Evolutionary conservation across 805 yeast species (phyloP).

Genomic region (Danielozyma ontarioensis): DNA sequence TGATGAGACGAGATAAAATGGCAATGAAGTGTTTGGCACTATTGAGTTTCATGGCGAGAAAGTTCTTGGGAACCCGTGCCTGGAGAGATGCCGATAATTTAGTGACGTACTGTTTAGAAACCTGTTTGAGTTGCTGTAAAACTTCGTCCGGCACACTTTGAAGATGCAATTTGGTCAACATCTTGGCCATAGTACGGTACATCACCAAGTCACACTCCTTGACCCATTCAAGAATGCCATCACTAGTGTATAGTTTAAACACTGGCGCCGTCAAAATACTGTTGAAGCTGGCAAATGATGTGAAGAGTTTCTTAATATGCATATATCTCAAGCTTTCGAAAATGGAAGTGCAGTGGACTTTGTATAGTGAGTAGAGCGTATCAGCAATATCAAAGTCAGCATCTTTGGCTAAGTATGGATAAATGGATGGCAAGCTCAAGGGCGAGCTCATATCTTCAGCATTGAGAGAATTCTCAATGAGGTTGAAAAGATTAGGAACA

Average conservation of each 20-base stretch:
- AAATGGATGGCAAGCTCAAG: constrained; percentile 33
- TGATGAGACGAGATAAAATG: constrained; percentile 49
- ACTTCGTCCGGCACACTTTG: constrained; percentile 55
- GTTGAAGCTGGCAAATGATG: constrained; percentile 48
- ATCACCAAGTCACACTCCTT: constrained; percentile 59
- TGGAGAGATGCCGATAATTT: constrained; percentile 35
- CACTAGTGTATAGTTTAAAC: constrained; percentile 49
- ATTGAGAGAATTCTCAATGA: constrained; percentile 13
- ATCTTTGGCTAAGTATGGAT: constrained; percentile 38
- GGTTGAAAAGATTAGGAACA: constrained; percentile 24
- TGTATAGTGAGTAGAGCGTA: constrained; percentile 58
- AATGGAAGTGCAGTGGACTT: constrained; percentile 56
- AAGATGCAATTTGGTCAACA: constrained; percentile 57
- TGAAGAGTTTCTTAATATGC: constrained; percentile 57
- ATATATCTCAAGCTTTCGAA: constrained; percentile 64
- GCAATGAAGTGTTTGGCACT: constrained; percentile 51
- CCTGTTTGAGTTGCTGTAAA: constrained; percentile 47
- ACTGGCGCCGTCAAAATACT: constrained; percentile 58
- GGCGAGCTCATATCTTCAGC: constrained; percentile 9
- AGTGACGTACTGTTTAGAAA: constrained; percentile 46
- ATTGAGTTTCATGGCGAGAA: constrained; percentile 47
- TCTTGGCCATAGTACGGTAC: constrained; percentile 48
- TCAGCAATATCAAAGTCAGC: constrained; percentile 54
- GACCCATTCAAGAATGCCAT: constrained; percentile 57
- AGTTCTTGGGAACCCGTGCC: constrained; percentile 42